Evolutionary conservation across 129 eudicot species (phyloP).

Genomic region (Saussurea involucrata): DNA sequence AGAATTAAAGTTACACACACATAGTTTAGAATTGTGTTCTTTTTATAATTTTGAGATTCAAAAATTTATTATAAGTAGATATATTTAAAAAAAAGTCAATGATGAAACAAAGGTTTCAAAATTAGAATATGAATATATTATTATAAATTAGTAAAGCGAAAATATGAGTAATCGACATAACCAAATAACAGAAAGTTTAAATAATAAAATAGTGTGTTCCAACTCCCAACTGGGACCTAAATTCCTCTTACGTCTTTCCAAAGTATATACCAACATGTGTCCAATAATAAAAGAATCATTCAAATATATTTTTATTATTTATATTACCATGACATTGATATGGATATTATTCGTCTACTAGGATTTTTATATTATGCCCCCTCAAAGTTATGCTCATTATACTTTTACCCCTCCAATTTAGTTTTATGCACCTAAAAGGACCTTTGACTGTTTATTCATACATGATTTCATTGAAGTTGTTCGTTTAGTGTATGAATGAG

Average conservation of each 20-base stretch:
- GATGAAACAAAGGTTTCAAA: no score
- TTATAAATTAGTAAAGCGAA: no score
- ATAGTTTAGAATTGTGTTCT: no score
- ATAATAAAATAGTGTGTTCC: neutral
- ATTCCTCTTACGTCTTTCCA: conserved; percentile 27
- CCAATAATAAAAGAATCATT: conserved; percentile 2
- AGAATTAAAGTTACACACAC: no score
- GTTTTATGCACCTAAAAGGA: neutral
- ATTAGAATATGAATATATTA: no score
- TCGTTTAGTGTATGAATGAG: neutral
- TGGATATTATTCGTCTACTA: neutral
- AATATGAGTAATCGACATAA: neutral
- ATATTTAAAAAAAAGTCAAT: no score
- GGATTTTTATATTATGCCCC: neutral
- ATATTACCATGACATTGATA: neutral
- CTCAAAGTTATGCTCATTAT: neutral
- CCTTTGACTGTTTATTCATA: neutral
- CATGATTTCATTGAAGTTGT: neutral
- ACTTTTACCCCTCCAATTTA: neutral
- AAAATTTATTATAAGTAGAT: no score
- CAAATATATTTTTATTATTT: neutral
- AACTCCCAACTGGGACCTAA: neutral
- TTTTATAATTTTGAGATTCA: no score
- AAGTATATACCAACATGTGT: conserved; percentile 22
- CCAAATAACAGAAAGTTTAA: neutral